Conservation (phyloP, 371 early-diverging fungal species). For the Mortierella sp. region DNA sequence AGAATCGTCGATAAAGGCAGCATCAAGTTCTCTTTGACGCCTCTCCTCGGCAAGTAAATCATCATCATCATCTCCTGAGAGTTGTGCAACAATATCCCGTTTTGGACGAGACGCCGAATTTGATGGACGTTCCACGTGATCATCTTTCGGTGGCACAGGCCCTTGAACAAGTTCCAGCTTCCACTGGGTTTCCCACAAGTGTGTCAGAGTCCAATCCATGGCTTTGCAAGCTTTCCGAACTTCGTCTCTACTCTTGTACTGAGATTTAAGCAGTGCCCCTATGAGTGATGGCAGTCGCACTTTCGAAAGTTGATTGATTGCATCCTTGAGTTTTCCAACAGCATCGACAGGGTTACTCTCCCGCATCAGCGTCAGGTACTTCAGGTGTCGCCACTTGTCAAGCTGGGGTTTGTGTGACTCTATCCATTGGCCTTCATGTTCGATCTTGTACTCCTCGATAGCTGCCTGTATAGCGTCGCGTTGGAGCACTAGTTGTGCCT, state of each 20-base stretch:
- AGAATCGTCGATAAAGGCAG: constrained; percentile 42
- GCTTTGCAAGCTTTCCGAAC: constrained; percentile 35
- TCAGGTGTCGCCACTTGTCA: not conserved
- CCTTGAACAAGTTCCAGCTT: constrained; percentile 29
- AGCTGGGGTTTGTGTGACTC: not conserved
- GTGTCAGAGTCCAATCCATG: constrained; percentile 43
- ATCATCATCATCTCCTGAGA: not conserved
- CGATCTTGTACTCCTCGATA: constrained; percentile 17
- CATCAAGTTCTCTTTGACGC: constrained; percentile 18
- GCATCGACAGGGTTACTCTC: not conserved
- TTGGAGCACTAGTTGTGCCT: constrained; percentile 1
- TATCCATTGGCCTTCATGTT: constrained; percentile 38
- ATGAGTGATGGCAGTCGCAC: constrained; percentile 37
- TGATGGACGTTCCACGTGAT: not conserved
- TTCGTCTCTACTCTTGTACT: constrained; percentile 18
- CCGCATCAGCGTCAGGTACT: not conserved
- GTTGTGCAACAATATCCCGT: no score
- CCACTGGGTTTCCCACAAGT: constrained; percentile 44
- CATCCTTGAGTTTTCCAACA: not conserved
- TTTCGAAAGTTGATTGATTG: constrained; percentile 15
- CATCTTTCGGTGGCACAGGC: constrained; percentile 12
- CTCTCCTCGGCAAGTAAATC: constrained; percentile 15
- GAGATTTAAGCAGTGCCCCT: constrained; percentile 34
- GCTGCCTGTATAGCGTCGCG: constrained; percentile 15
- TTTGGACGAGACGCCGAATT: not conserved